These are phyloP conservation scores for Scalesia atractyloides DNA, from an alignment of 129 eudicot genomes.

Conservation along the genomic window DNA sequence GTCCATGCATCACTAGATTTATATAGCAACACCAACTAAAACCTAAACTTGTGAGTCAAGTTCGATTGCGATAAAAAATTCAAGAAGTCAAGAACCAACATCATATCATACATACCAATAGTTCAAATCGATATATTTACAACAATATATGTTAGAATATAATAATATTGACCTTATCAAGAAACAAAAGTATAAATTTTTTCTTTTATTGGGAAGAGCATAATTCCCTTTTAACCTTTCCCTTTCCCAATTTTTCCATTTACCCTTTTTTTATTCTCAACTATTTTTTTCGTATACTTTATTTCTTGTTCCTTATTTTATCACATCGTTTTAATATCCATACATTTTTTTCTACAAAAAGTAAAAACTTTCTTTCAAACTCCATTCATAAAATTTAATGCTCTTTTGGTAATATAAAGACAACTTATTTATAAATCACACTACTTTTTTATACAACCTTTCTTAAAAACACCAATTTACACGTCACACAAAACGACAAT, in stretches of 20 bases:
- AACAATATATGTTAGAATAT: not conserved
- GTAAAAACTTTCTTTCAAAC: not conserved
- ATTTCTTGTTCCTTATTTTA: not conserved
- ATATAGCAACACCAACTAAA: no score
- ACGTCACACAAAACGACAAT: constrained; percentile 48
- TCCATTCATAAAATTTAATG: no score
- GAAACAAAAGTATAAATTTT: not conserved
- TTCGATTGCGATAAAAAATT: no score
- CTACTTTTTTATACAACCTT: constrained; percentile 26
- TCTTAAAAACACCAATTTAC: constrained; percentile 29
- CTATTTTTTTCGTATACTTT: not conserved
- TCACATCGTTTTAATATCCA: not conserved
- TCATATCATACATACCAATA: no score
- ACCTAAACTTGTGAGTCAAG: no score
- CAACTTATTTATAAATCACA: constrained; percentile 24
- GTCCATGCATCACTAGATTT: no score
- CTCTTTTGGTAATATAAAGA: not conserved
- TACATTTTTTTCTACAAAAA: not conserved
- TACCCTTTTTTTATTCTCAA: not conserved
- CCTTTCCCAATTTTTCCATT: not conserved
- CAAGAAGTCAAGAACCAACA: no score
- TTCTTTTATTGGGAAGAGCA: not conserved
- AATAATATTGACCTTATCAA: not conserved
- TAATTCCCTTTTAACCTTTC: not conserved
- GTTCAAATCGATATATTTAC: no score